Evolutionary conservation across 1,284 basidiomycete species (phyloP), one percentile per base, ranked within the genome.

Genomic region (Melampsora larici-populina): DNA sequence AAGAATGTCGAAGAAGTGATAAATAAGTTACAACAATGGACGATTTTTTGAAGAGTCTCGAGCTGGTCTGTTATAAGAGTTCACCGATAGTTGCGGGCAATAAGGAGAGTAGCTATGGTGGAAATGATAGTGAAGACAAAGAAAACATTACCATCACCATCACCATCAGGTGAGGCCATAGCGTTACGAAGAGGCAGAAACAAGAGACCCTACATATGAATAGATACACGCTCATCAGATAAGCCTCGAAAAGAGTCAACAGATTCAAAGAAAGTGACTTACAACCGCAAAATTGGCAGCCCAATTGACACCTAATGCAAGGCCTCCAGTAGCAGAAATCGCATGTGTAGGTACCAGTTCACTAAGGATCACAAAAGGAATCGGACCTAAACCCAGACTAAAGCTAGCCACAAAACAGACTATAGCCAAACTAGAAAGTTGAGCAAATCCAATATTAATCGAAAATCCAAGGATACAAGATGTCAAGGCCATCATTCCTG

Each of bases 361-460:
- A n/a, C 93, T 90, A 43, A 96, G 90, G 84, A 97, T 90, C 60
- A 97, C 89, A 83, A 94, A 97, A 0, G 94, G 94, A 48, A 97
- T 86, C 0, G 94, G 94, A 0, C 94, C 94, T n/a, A 97, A 86
- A 0, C 94, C 94, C 51, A 92, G 85, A 0, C 92, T 91, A 83
- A 96, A 97, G 0, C 91, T 91, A 90, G 90, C 92, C 48, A 97
- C 90, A 83, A 97, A 95, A 1, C 88, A 86, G 65, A 93, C 84
- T 80, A 97, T 93, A 4, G 91, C 88, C 31, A 92, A 82, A 73
- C 91, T 93, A 9, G 91, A 89, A 11, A 94, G 82, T 7, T 86
- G 84, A 17, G 87, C 87, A 77, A 87, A 84, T 49, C 88, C 88
- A 4, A 86, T 85, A 82, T 94, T 86, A 78, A 97, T 86, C 0